Percentiles rank a stretch among this genome's conserved stretches.
These are phyloP conservation scores for Cucurbita moschata DNA, from an alignment of 306 rosid species.

Conservation along the genomic window DNA sequence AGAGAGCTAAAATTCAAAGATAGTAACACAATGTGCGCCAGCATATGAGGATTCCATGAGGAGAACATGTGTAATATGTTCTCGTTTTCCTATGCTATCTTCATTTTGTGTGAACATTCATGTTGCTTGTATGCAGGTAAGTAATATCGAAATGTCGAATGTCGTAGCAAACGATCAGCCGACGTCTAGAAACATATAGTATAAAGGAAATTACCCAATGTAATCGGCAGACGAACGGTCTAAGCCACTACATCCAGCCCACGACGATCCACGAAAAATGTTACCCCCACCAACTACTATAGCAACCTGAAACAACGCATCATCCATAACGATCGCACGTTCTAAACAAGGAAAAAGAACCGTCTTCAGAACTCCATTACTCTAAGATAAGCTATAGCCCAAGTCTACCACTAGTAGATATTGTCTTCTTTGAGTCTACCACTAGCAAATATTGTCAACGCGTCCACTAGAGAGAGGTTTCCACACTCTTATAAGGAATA, in stretches of 20 bases:
- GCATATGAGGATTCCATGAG: background rate
- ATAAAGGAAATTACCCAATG: conserved; percentile 50
- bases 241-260: conserved; percentile 86
- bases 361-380: too few species aligned
- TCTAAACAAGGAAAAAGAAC: background rate
- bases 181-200: background rate
- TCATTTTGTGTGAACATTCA: background rate
- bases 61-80: background rate
- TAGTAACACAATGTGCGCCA: background rate
- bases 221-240: conserved; percentile 96
- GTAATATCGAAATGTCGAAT: background rate
- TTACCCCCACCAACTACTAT: conserved; percentile 94
- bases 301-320: conserved; percentile 65
- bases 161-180: background rate
- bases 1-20: background rate
- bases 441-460: too few species aligned
- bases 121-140: background rate
- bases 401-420: too few species aligned
- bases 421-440: too few species aligned
- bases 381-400: too few species aligned
- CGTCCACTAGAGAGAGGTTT: too few species aligned
- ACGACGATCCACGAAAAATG: conserved; percentile 84
- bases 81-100: background rate
- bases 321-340: conserved; percentile 4
- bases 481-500: too few species aligned